phyloP scores from a whole-genome alignment of 495 filamentous ascomycete species.

The Aspergillus asperescens region DNA sequence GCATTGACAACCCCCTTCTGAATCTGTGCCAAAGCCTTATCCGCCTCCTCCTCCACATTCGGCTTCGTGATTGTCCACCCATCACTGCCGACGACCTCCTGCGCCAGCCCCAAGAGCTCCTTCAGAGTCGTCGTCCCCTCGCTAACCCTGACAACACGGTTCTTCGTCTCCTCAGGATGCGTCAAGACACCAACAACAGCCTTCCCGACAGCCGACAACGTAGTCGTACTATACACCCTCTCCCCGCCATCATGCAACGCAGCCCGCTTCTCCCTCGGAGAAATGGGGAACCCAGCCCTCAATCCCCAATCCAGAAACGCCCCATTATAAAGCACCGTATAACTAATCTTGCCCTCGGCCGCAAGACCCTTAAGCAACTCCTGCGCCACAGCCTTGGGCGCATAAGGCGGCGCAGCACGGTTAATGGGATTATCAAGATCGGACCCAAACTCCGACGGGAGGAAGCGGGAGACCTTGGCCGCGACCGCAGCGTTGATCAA shows the following conservation, averaged over 20 bases:
- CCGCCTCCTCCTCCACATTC: not conserved
- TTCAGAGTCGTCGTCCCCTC: not conserved
- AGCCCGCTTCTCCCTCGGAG: not conserved
- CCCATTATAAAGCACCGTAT: conserved; percentile 2
- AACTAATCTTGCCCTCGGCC: not conserved
- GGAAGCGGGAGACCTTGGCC: conserved; percentile 55
- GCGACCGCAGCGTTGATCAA: conserved; percentile 57
- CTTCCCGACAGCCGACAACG: not conserved
- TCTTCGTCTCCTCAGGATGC: not conserved
- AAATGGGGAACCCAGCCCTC: not conserved
- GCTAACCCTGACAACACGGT: not conserved
- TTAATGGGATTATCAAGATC: conserved; percentile 40
- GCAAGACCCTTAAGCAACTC: conserved; percentile 36
- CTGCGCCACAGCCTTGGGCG: conserved; percentile 43
- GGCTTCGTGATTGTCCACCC: not conserved
- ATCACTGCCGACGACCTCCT: not conserved
- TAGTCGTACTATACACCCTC: conserved; percentile 11
- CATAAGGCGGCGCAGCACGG: conserved; percentile 36
- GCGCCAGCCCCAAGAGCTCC: not conserved
- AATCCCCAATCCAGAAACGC: conserved; percentile 13
- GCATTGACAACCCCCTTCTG: not conserved
- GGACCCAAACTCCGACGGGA: conserved; percentile 61
- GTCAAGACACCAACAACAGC: conserved; percentile 4
- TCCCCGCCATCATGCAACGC: conserved; percentile 16
- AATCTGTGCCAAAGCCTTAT: not conserved